Evolutionary conservation across 805 yeast genomes (phyloP).

Genomic region (Ogataea zsoltii): DNA sequence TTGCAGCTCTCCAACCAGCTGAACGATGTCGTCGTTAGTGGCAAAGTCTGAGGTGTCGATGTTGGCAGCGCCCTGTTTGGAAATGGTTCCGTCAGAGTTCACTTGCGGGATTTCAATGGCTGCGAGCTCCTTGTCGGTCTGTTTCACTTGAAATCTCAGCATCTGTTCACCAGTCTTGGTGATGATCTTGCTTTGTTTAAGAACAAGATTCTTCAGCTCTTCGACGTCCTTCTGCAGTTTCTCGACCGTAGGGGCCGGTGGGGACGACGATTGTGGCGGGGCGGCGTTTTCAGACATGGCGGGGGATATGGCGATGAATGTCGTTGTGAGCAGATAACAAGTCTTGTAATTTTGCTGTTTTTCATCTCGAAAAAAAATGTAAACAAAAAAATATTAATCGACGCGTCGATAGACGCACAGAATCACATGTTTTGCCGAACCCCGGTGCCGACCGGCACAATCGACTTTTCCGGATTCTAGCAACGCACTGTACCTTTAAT

Average conservation of each 20-base stretch:
- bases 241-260: slow-evolving; percentile 20
- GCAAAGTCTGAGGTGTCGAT: slow-evolving; percentile 59
- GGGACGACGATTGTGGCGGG: not conserved
- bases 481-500: no score
- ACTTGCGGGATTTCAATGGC: slow-evolving; percentile 25
- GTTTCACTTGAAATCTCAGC: slow-evolving; percentile 65
- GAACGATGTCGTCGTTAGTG: slow-evolving; percentile 81
- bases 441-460: no score
- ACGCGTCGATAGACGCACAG: slow-evolving; percentile 1
- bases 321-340: not conserved
- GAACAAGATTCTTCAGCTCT: slow-evolving; percentile 52
- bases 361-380: not conserved
- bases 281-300: not conserved
- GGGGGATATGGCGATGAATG: no score
- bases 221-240: slow-evolving; percentile 47
- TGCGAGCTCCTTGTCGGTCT: slow-evolving; percentile 37
- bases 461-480: no score
- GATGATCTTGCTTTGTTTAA: slow-evolving; percentile 64
- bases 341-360: not conserved
- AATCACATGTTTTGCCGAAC: no score
- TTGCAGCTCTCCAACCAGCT: slow-evolving; percentile 86
- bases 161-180: slow-evolving; percentile 81
- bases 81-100: slow-evolving; percentile 19
- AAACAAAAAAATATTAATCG: not conserved
- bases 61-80: slow-evolving; percentile 3